Percentiles rank a stretch among this genome's conserved stretches.
These are phyloP conservation scores for Macrophomina pseudophaseolina DNA, from an alignment of 2,329 filamentous ascomycete genomes.

Conservation along the genomic window DNA sequence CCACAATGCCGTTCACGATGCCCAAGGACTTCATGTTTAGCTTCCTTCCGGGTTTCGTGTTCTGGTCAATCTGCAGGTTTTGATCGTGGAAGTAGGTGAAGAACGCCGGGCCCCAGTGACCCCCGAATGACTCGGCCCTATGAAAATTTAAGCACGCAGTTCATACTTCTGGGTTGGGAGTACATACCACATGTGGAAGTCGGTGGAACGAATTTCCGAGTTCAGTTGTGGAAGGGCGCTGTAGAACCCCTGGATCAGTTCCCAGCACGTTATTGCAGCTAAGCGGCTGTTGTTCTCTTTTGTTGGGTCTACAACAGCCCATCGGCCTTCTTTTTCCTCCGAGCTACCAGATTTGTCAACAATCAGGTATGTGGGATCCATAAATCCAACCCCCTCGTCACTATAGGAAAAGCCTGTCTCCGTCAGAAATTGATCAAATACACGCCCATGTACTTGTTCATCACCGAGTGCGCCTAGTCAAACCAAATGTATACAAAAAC, in stretches of 20 bases:
- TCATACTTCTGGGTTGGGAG: too few species aligned
- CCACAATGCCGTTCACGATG: constrained; percentile 39
- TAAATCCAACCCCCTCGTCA: constrained; percentile 24
- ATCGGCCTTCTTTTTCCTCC: neutral
- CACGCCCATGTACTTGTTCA: too few species aligned
- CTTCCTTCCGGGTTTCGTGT: constrained; percentile 32
- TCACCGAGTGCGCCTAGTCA: too few species aligned
- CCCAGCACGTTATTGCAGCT: constrained; percentile 43
- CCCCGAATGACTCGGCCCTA: constrained; percentile 61
- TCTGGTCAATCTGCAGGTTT: constrained; percentile 55
- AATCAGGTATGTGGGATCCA: neutral
- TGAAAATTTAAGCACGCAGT: too few species aligned
- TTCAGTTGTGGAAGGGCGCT: constrained; percentile 50
- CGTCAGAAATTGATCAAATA: constrained; percentile 35
- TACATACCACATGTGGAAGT: constrained; percentile 60
- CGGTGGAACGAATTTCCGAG: constrained; percentile 57
- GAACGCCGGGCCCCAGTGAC: constrained; percentile 63
- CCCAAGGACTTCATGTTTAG: constrained; percentile 38
- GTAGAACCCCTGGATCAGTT: constrained; percentile 44
- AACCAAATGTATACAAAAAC: too few species aligned
- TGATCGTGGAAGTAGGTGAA: constrained; percentile 62
- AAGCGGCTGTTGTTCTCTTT: constrained; percentile 50
- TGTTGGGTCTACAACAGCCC: constrained; percentile 49
- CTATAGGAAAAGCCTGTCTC: constrained; percentile 47
- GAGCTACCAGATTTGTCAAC: neutral